Evolutionary conservation across 2,329 filamentous ascomycete species (phyloP), one percentile per base, ranked within the genome.

Genomic region (Beauveria pseudobassiana): DNA sequence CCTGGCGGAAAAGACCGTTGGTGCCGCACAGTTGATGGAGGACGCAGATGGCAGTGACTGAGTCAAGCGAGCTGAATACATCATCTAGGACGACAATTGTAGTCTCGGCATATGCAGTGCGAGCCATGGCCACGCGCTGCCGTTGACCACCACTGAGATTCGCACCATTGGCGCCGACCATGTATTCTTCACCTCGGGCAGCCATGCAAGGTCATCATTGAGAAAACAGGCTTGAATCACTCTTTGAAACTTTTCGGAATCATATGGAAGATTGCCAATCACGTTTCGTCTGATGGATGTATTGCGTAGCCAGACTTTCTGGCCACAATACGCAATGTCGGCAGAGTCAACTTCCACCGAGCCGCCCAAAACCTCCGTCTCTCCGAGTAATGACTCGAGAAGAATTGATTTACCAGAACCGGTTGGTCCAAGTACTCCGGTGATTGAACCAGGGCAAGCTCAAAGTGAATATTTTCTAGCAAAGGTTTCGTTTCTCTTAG

Each of bases 51-150:
- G 53, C 53, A 6, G 53, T 56, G 0, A 16, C 10, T 3, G 24
- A 12, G n/a, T 65, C 64, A 0, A 65, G 30, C 9, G 64, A 63
- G n/a, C 62, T 64, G 16, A 65, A 61, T 12, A 34, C 53, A 14
- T 66, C 64, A 16, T 66, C 64, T 0, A 66, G 26, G 16, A 65
- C 2, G 3, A 60, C 14, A 0, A 64, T 45, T 1, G 54, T 28
- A 20, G 22, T 40, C 1, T 52, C 64, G 3, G 57, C 24, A 12
- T 66, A 65, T 0, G 62, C 12, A 16, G 62, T 38, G 12, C 65
- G 40, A 0, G 64, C 65, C 20, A 65, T 58, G 3, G 60, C 59
- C 2, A 56, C 45, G 3, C 59, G 43, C 22, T 61, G 59, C 1
- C 51, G 51, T 16, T 61, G 59, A 4, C 51, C 59, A 16, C 52